These are phyloP conservation scores for Mortierella sp. DNA, from an alignment of 371 early-diverging fungal species.

Conservation along the genomic window DNA sequence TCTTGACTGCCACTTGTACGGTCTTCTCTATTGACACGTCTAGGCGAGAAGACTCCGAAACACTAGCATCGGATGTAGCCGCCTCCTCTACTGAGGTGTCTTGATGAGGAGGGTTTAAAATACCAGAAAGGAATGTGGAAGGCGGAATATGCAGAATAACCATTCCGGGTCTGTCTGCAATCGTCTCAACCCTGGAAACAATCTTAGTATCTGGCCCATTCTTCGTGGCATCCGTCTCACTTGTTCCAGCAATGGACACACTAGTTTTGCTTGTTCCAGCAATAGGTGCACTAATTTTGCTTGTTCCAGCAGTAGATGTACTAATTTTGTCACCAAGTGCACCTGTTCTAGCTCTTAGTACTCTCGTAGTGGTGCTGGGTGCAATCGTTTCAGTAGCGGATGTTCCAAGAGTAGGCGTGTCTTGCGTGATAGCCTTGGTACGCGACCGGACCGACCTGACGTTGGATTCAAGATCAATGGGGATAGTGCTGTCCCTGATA, in stretches of 20 bases:
- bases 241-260: neutral
- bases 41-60: neutral
- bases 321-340: neutral
- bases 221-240: neutral
- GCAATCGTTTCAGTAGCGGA: neutral
- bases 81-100: too few species aligned
- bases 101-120: neutral
- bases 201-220: neutral
- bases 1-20: neutral
- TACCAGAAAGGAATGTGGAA: neutral
- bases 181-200: neutral
- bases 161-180: neutral
- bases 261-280: neutral
- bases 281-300: neutral
- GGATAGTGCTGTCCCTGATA: constrained; percentile 15
- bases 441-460: constrained; percentile 19
- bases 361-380: neutral
- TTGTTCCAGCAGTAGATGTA: too few species aligned
- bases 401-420: neutral
- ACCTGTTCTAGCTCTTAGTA: neutral
- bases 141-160: neutral
- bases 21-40: neutral
- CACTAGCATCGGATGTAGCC: neutral
- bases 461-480: constrained; percentile 7
- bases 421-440: neutral